These are phyloP conservation scores for Nidularia pulvinata DNA, from an alignment of 768 basidiomycete genomes.

Conservation along the genomic window DNA sequence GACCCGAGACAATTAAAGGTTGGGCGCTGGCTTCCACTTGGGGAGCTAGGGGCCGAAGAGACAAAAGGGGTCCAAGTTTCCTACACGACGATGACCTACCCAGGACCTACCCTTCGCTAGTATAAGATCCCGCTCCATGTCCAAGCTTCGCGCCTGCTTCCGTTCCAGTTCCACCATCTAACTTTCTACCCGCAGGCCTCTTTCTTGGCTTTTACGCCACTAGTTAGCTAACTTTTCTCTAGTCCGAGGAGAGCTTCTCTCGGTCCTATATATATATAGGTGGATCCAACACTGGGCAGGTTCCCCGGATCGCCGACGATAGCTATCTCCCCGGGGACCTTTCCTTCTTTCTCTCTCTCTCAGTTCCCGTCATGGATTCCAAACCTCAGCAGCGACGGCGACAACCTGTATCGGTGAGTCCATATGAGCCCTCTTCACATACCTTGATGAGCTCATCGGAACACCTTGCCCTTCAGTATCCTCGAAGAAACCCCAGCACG, in stretches of 20 bases:
- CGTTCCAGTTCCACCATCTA: too few relatives aligned
- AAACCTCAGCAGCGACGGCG: background rate
- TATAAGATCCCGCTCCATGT: too few relatives aligned
- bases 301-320: background rate
- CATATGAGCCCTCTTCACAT: too few relatives aligned
- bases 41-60: too few relatives aligned
- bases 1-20: constrained; percentile 13
- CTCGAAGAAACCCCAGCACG: constrained; percentile 11
- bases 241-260: too few relatives aligned
- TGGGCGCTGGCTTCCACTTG: constrained; percentile 5
- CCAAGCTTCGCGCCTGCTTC: background rate
- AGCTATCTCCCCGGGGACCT: background rate
- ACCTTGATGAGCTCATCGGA: too few relatives aligned
- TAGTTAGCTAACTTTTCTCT: too few relatives aligned
- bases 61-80: constrained; percentile 6
- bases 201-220: too few relatives aligned
- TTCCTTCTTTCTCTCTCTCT: background rate
- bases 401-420: constrained; percentile 1
- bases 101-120: too few relatives aligned
- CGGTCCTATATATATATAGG: background rate
- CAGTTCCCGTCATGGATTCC: background rate
- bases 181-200: too few relatives aligned
- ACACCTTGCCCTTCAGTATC: background rate
- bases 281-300: background rate
- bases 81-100: background rate